Conservation (phyloP, 2,329 filamentous ascomycete species). For the Chaetomium olivaceum region DNA sequence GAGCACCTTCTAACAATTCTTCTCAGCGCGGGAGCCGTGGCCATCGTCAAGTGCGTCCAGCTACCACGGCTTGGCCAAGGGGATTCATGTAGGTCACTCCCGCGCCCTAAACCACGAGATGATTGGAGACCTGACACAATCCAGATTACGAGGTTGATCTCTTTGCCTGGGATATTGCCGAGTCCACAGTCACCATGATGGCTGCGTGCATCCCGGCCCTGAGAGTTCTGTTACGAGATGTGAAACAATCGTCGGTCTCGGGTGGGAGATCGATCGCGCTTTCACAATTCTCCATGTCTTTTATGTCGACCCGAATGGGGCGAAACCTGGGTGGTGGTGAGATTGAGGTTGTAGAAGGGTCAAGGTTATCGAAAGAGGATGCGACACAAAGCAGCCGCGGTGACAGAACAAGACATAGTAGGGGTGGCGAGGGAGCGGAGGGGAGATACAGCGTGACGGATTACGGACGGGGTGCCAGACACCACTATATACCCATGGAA, state of each 20-base stretch:
- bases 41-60: slow-evolving; percentile 5
- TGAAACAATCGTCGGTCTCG: background rate
- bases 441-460: background rate
- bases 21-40: slow-evolving; percentile 1
- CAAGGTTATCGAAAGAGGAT: background rate
- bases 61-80: background rate
- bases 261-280: background rate
- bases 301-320: background rate
- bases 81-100: background rate
- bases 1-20: background rate
- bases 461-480: background rate
- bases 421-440: background rate
- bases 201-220: slow-evolving; percentile 12
- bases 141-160: background rate
- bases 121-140: background rate
- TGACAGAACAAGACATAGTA: background rate
- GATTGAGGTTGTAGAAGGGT: background rate
- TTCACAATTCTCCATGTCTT: background rate
- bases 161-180: slow-evolving; percentile 7
- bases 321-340: background rate
- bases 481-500: background rate
- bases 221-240: slow-evolving; percentile 1
- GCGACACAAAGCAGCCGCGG: background rate
- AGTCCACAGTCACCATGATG: slow-evolving; percentile 7
- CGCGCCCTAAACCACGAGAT: background rate